phyloP scores from a whole-genome alignment of 2,329 filamentous ascomycete genomes.

The Mycogone perniciosa region DNA sequence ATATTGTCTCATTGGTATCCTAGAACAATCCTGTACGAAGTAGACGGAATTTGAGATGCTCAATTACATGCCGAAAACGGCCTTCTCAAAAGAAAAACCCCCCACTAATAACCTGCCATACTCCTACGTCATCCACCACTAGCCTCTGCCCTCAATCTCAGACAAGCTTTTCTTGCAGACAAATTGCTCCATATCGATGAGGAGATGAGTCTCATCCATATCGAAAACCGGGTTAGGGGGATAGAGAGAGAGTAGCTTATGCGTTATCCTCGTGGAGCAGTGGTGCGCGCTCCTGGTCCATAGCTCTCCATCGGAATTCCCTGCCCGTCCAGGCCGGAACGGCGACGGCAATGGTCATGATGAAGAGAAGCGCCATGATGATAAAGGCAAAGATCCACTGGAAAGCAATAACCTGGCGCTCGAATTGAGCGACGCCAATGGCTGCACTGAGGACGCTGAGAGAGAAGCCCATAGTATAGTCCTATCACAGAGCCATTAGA shows the following conservation, averaged over 20 bases:
- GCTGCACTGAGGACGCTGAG: constrained; percentile 67
- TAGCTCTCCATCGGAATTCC: constrained; percentile 44
- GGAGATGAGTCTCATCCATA: background rate
- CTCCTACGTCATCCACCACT: constrained; percentile 4
- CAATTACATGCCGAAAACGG: background rate
- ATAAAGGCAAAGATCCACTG: constrained; percentile 92
- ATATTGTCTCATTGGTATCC: background rate
- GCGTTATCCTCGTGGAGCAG: constrained; percentile 45
- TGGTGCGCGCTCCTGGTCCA: constrained; percentile 55
- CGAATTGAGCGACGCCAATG: constrained; percentile 72
- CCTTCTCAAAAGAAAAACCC: background rate
- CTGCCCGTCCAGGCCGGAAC: constrained; percentile 58
- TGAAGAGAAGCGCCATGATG: constrained; percentile 70
- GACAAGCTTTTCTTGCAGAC: no score
- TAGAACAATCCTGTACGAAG: background rate
- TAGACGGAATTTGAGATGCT: background rate
- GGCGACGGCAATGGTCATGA: constrained; percentile 59
- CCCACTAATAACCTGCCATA: background rate
- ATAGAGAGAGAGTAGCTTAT: background rate
- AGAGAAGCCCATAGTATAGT: constrained; percentile 72
- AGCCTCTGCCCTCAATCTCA: background rate
- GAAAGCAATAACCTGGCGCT: constrained; percentile 64
- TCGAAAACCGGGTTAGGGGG: background rate
- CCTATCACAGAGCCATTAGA: constrained; percentile 30
- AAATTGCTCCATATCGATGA: background rate